These are phyloP conservation scores for Epichloe festucae DNA, from an alignment of 2,329 filamentous ascomycete species.

Conservation along the genomic window DNA sequence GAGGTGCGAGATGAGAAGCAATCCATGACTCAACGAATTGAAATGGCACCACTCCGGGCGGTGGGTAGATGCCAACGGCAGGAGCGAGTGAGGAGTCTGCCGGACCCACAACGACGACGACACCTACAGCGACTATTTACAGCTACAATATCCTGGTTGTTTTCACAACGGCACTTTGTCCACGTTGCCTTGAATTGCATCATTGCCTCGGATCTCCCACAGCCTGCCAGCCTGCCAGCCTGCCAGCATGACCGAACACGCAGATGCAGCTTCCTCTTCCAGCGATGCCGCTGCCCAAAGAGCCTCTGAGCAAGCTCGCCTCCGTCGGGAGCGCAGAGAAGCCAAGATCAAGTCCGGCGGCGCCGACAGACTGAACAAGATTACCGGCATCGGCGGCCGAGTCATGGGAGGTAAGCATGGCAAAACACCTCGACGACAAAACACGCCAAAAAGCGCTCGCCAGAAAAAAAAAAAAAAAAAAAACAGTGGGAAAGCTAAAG, in stretches of 20 bases:
- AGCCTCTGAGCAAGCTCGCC: constrained; percentile 52
- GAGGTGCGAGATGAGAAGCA: too few relatives aligned
- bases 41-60: too few relatives aligned
- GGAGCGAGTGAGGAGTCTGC: too few relatives aligned
- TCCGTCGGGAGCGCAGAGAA: constrained; percentile 67
- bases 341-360: constrained; percentile 66
- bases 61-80: too few relatives aligned
- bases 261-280: constrained; percentile 14
- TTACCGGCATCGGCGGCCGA: constrained; percentile 52
- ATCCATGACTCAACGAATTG: too few relatives aligned
- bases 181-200: neutral
- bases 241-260: constrained; percentile 26
- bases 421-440: neutral
- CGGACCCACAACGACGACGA: neutral
- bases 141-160: too few relatives aligned
- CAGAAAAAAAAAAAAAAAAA: neutral
- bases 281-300: constrained; percentile 31
- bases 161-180: neutral
- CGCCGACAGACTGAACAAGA: constrained; percentile 57
- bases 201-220: neutral
- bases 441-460: neutral
- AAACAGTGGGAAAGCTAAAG: neutral
- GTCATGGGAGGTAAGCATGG: constrained; percentile 18
- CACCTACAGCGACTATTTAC: too few relatives aligned
- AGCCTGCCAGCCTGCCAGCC: neutral